Base-by-base conservation (phyloP, 78 protist genomes). In the Pigoraptor vietnamica region DNA sequence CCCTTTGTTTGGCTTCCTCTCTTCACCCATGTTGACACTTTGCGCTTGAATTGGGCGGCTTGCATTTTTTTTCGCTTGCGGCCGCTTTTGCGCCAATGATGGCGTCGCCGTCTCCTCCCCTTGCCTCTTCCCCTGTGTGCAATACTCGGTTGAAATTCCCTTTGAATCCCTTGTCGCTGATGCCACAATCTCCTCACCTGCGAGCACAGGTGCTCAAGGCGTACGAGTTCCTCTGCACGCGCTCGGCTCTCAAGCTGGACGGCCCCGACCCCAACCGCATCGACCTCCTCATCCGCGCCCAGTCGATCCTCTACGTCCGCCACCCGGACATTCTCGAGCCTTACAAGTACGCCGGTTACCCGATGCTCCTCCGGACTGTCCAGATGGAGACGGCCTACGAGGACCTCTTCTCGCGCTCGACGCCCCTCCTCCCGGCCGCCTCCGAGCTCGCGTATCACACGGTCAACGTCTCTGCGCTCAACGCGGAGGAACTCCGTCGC, bases 331-430 rank as follows among this genome's bases (percentile, higher is more conserved):
- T 32, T 23, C 90, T 97, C 33, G 34, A 93, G 86, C 96, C 96
- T 81, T 96, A 93, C 95, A 95, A 95, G 91, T 97, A 97, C 89
- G 95, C 98, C 29, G 97, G 97, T 14, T 97, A 97, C 90, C 86
- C 95, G 24, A 86, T 93, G 94, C 93, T 96, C 34, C 48, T 95
- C 81, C 29, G 40, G 67, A 93, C 95, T 24, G 87, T 97, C 23
- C 67, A 25, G 23, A 56, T 55, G 25, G 95, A 94, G 38, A 86
- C 56, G 23, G 56, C 33, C 1, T 91, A 92, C 39, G 91, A 79
- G 34, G 38, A 90, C 34, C 92, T 96, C 33, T 95, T 89, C 90
- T 29, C 35, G 40, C 32, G 23, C 84, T 37, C n/a, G 33, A 2
- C 48, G 67, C 87, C 95, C 79, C 81, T 97, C 25, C 95, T 97